Conservation (phyloP, 306 rosid species). For the Crotalaria pallida region DNA sequence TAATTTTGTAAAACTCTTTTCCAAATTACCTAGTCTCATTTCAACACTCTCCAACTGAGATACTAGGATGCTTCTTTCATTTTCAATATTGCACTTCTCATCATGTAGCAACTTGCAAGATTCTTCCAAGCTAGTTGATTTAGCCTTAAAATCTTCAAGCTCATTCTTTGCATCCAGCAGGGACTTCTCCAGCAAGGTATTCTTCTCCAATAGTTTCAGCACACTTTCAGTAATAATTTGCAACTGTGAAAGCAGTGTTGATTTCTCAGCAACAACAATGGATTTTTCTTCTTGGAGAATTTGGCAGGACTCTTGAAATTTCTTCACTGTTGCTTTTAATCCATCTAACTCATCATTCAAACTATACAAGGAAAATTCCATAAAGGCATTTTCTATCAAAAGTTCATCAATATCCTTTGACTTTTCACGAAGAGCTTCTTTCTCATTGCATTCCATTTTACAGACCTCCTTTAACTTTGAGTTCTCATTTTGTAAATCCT, state of each 20-base stretch:
- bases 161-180: conserved; percentile 68
- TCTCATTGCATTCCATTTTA: conserved; percentile 55
- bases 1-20: conserved; percentile 57
- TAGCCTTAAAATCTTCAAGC: conserved; percentile 74
- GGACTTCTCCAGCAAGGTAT: conserved; percentile 68
- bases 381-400: conserved; percentile 47
- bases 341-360: conserved; percentile 61
- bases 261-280: conserved; percentile 59
- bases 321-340: conserved; percentile 42
- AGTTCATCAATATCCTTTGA: conserved; percentile 55
- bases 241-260: conserved; percentile 68
- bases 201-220: conserved; percentile 76
- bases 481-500: conserved; percentile 67
- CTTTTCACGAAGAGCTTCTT: conserved; percentile 60
- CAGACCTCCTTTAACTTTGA: conserved; percentile 56
- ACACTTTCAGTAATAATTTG: conserved; percentile 77
- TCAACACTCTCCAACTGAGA: conserved; percentile 63
- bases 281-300: conserved; percentile 77
- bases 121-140: conserved; percentile 77
- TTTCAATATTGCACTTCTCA: conserved; percentile 67
- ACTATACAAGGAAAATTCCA: conserved; percentile 57
- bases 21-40: conserved; percentile 65
- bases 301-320: conserved; percentile 62
- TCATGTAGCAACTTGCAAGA: conserved; percentile 59
- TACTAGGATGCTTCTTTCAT: conserved; percentile 64